A percentile compares a stretch with the other conserved stretches of the same genome.
phyloP scores from a whole-genome alignment of 139 green algal genomes.

The Coccomyxa sp. region DNA sequence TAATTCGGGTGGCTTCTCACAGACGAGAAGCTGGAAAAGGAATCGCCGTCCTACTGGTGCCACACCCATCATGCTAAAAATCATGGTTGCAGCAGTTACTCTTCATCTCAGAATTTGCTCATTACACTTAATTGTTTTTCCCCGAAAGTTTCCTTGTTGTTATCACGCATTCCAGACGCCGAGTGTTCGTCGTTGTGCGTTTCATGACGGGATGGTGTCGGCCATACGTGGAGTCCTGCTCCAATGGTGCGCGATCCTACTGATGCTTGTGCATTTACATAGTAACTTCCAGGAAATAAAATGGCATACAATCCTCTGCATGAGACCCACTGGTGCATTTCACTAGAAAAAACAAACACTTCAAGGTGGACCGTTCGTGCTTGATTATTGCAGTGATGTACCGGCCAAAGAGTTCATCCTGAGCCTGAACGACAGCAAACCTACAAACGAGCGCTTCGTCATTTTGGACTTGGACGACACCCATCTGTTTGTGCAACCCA shows the following conservation, averaged over 20 bases:
- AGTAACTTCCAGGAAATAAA: not conserved
- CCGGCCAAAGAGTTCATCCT: slow-evolving; percentile 44
- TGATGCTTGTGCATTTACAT: not conserved
- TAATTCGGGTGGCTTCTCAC: too few relatives aligned
- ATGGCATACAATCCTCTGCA: not conserved
- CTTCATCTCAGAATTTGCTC: too few relatives aligned
- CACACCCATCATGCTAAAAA: too few relatives aligned
- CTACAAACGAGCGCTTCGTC: slow-evolving; percentile 30
- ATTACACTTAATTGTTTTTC: too few relatives aligned
- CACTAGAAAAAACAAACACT: not conserved
- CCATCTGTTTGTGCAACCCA: slow-evolving; percentile 31
- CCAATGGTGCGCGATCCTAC: slow-evolving; percentile 4
- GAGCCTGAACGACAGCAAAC: slow-evolving; percentile 32
- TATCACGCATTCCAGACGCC: too few relatives aligned
- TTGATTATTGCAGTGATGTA: slow-evolving; percentile 39
- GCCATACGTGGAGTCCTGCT: slow-evolving; percentile 18
- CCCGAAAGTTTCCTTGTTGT: too few relatives aligned
- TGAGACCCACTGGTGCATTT: not conserved
- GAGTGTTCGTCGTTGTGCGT: too few relatives aligned
- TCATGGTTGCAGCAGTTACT: too few relatives aligned
- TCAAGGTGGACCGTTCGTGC: too few relatives aligned
- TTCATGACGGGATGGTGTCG: slow-evolving; percentile 10
- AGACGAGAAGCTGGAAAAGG: too few relatives aligned
- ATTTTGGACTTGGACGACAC: slow-evolving; percentile 43
- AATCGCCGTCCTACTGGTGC: too few relatives aligned